Conservation (phyloP, 108 stramenopile species). For the Cyclotella kingstonii region DNA sequence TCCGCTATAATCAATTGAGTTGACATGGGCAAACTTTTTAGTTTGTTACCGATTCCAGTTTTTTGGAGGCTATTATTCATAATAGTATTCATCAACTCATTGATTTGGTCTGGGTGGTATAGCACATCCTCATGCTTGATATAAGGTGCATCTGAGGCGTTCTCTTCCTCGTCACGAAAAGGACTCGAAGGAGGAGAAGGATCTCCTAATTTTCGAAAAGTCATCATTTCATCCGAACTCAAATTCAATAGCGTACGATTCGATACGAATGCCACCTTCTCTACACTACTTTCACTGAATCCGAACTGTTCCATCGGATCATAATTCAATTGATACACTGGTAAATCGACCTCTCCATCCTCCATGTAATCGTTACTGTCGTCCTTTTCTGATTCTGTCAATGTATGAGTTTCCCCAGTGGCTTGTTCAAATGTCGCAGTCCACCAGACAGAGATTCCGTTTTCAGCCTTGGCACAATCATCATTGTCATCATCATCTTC, state of each 20-base stretch:
- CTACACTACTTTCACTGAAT: conserved; percentile 11
- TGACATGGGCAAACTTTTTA: conserved; percentile 14
- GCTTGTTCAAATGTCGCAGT: conserved; percentile 14
- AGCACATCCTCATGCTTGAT: conserved; percentile 16
- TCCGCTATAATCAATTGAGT: conserved; percentile 22
- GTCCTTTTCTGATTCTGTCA: conserved; percentile 12
- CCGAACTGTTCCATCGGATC: conserved; percentile 20
- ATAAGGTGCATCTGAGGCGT: background rate
- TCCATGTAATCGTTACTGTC: background rate
- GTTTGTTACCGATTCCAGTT: conserved; percentile 15
- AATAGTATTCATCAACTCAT: conserved; percentile 22
- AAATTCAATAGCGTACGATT: conserved; percentile 18
- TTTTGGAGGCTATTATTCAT: conserved; percentile 18
- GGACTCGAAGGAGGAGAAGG: conserved; percentile 14
- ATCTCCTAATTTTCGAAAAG: conserved; percentile 14
- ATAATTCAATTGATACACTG: conserved; percentile 36
- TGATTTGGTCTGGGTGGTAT: no score
- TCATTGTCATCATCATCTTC: conserved; percentile 4
- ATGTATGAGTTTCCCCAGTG: conserved; percentile 8
- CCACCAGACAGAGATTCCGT: conserved; percentile 28
- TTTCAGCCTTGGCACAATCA: background rate
- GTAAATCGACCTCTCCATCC: conserved; percentile 4
- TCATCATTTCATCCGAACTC: conserved; percentile 35
- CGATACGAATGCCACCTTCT: conserved; percentile 31
- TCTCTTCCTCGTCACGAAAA: background rate